Evolutionary conservation across 257 asterid species (phyloP), one percentile per base, ranked within the genome.

Genomic region (Petunia axillaris): DNA sequence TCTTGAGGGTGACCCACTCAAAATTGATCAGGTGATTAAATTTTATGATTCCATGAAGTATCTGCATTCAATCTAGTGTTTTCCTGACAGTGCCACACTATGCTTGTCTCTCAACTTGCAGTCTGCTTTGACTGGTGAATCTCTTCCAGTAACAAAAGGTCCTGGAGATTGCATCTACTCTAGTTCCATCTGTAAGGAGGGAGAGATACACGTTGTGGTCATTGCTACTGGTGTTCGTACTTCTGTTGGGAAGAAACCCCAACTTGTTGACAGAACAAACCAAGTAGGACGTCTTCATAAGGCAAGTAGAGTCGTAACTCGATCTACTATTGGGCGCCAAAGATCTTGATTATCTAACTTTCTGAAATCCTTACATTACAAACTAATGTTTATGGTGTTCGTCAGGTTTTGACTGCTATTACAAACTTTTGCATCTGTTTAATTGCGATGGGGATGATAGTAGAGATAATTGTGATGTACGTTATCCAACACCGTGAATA

Each of bases 391-490:
- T 79, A 74, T 8, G 16, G 54, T 37, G 44, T 82, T n/a, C 79
- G 3, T 82, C 82, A 95, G 98, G 99, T 95, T 83, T 88, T 95
- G 87, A 95, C 99, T 77, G 94, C 99, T 57, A 95, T 95, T 60
- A 98, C 98, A 35, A 95, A 95, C 93, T 95, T 95, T 64, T 95
- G 99, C 88, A 95, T 95, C 62, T 93, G 98, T 90, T 95, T 98
- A 35, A 95, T 93, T 78, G 99, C 98, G 8, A 85, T 93, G 82
- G 99, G 99, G 39, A 95, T 95, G 98, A 58, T 95, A 55, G 84
- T 95, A 44, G 99, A 95, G 91, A 91, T 95, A 58, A 62, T 95
- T 43, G 99, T 95, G 83, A 92, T 93, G 98, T 95, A 95, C 81
- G 97, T 98, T 58, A 95, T 95, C 84, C 99, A 95, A 79, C 95